These are phyloP conservation scores for Ramichloridium luteum DNA, from an alignment of 2,329 filamentous ascomycete species.

Conservation along the genomic window DNA sequence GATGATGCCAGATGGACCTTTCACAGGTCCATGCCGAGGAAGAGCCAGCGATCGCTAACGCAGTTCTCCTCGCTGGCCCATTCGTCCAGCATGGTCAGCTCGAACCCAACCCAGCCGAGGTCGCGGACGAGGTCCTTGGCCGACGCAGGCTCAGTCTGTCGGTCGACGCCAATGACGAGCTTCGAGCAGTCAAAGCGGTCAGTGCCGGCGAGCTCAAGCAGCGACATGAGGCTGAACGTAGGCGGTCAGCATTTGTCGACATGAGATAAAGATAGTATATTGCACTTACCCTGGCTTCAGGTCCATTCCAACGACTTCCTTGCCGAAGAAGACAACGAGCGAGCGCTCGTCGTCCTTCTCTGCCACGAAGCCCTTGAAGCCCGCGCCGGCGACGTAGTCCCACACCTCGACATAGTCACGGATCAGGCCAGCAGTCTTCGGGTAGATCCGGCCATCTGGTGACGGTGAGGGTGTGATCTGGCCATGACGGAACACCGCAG, in stretches of 20 bases:
- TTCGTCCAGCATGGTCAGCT: conserved; percentile 64
- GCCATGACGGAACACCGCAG: conserved; percentile 13
- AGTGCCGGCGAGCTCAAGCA: conserved; percentile 75
- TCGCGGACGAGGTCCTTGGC: conserved; percentile 61
- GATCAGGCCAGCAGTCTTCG: conserved; percentile 25
- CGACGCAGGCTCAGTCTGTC: conserved; percentile 49
- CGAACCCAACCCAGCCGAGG: conserved; percentile 87
- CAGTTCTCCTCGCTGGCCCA: conserved; percentile 50
- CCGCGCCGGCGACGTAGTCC: conserved; percentile 77
- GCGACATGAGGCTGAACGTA: conserved; percentile 60
- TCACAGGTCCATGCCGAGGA: conserved; percentile 78
- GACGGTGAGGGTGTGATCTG: conserved; percentile 27
- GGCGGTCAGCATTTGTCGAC: conserved; percentile 10
- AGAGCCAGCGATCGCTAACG: conserved; percentile 69
- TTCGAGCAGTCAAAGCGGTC: conserved; percentile 60
- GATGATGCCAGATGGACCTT: too few species aligned
- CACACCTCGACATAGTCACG: conserved; percentile 63
- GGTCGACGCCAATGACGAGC: conserved; percentile 72
- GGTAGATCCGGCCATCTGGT: conserved; percentile 19
- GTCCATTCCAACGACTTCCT: conserved; percentile 58
- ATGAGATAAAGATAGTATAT: conserved; percentile 5
- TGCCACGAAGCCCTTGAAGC: conserved; percentile 75
- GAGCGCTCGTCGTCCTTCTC: conserved; percentile 58
- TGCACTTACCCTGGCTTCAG: conserved; percentile 71
- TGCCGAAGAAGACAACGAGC: conserved; percentile 81